These are phyloP conservation scores for Taiwanofungus camphoratus DNA, from an alignment of 1,284 basidiomycete genomes.

Conservation along the genomic window DNA sequence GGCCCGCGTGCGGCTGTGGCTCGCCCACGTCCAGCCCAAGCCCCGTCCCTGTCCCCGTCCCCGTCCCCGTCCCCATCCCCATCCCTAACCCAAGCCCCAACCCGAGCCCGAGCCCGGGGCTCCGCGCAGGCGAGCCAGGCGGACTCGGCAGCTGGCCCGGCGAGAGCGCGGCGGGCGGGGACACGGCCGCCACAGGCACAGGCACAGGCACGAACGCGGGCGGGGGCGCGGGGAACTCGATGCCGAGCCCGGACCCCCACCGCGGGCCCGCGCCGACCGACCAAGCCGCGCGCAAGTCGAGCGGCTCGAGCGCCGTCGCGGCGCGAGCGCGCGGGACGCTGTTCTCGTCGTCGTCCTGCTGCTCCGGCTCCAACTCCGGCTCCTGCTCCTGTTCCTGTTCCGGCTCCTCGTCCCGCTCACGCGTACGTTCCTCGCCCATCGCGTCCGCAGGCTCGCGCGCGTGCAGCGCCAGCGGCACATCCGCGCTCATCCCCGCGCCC, in stretches of 20 bases:
- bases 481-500: constrained; percentile 13
- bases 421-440: too few relatives aligned
- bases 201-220: neutral
- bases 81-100: too few relatives aligned
- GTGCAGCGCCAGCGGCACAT: constrained; percentile 5
- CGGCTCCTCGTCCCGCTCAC: constrained; percentile 12
- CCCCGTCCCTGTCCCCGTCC: neutral
- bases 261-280: constrained; percentile 1
- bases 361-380: constrained; percentile 5
- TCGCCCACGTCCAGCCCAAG: neutral
- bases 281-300: constrained; percentile 3
- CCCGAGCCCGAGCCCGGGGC: neutral
- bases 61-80: neutral
- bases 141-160: constrained; percentile 19
- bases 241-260: neutral
- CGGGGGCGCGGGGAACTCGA: constrained; percentile 5
- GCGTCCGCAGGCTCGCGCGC: too few relatives aligned
- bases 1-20: constrained; percentile 15
- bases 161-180: neutral
- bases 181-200: too few relatives aligned
- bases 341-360: constrained; percentile 1
- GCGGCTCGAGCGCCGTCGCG: constrained; percentile 3
- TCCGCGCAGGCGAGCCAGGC: constrained; percentile 16
- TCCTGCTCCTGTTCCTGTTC: constrained; percentile 6
- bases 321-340: constrained; percentile 1